Evolutionary conservation across 805 yeast species (phyloP).

Genomic region (Candida nitratophila): DNA sequence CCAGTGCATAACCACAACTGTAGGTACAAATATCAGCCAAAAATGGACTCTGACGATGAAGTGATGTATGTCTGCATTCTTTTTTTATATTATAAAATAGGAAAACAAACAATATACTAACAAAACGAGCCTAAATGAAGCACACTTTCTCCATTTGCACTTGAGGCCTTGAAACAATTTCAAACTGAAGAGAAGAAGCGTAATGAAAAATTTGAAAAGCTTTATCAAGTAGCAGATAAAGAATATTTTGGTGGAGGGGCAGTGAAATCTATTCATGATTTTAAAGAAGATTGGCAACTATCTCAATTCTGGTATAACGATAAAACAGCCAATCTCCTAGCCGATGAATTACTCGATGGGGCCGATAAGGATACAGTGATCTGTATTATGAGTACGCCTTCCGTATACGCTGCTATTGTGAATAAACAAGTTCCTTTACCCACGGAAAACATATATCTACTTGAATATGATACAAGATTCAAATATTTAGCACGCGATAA

Average conservation of each 20-base stretch:
- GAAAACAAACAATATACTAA: background rate
- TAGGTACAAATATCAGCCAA: too few species aligned
- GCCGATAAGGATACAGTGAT: conserved; percentile 67
- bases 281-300: conserved; percentile 89
- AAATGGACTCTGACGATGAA: conserved; percentile 19
- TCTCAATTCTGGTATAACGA: conserved; percentile 90
- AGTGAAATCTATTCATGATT: conserved; percentile 48
- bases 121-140: conserved; percentile 11
- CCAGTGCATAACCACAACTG: too few species aligned
- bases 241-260: conserved; percentile 30
- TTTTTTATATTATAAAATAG: too few species aligned
- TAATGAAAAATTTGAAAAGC: conserved; percentile 44
- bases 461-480: conserved; percentile 78
- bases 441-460: conserved; percentile 60
- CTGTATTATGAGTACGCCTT: conserved; percentile 82
- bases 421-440: conserved; percentile 50
- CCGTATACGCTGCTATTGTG: conserved; percentile 79
- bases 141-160: conserved; percentile 39
- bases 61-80: conserved; percentile 16
- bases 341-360: conserved; percentile 67
- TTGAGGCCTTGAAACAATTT: conserved; percentile 59
- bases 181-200: conserved; percentile 54
- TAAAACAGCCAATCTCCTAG: conserved; percentile 60
- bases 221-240: conserved; percentile 53
- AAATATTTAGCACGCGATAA: conserved; percentile 60